phyloP scores from a whole-genome alignment of 2,329 filamentous ascomycete species.

The Fusarium redolens region DNA sequence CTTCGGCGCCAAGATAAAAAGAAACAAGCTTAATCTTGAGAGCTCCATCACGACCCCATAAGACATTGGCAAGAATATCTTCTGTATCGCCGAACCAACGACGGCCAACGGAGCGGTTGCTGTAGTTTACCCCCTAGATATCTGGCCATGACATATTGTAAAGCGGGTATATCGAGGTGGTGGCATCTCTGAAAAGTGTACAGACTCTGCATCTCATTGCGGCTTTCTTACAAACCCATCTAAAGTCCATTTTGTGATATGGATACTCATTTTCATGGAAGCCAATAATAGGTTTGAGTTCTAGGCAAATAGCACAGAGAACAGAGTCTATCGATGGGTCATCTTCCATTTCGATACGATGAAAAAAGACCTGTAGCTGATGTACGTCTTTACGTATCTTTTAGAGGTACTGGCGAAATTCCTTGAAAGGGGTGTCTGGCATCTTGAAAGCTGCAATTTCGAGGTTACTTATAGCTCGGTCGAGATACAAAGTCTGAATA shows the following conservation, averaged over 20 bases:
- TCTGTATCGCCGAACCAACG: not conserved
- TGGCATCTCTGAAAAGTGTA: not conserved
- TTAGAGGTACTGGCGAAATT: fast-evolving
- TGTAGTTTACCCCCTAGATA: fast-evolving
- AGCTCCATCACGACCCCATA: not conserved
- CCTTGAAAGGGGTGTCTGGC: not conserved
- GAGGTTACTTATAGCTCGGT: not conserved
- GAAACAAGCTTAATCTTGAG: not conserved
- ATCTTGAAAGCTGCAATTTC: not conserved
- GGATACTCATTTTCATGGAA: not conserved
- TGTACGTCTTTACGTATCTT: fast-evolving
- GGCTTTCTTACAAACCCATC: not conserved
- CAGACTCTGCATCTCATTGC: not conserved
- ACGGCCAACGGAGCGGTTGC: fast-evolving
- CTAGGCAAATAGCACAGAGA: not conserved
- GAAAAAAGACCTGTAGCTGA: fast-evolving
- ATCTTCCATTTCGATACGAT: not conserved
- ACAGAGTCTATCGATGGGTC: not conserved
- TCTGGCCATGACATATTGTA: not conserved
- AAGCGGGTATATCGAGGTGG: not conserved
- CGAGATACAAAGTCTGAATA: not conserved
- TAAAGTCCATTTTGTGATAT: not conserved
- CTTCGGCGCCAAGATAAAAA: fast-evolving
- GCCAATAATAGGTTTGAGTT: not conserved
- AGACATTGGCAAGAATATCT: fast-evolving